Percentiles rank a stretch among this genome's conserved stretches.
These are phyloP conservation scores for Ramularia collo-cygni DNA, from an alignment of 2,329 filamentous ascomycete genomes.

Conservation along the genomic window DNA sequence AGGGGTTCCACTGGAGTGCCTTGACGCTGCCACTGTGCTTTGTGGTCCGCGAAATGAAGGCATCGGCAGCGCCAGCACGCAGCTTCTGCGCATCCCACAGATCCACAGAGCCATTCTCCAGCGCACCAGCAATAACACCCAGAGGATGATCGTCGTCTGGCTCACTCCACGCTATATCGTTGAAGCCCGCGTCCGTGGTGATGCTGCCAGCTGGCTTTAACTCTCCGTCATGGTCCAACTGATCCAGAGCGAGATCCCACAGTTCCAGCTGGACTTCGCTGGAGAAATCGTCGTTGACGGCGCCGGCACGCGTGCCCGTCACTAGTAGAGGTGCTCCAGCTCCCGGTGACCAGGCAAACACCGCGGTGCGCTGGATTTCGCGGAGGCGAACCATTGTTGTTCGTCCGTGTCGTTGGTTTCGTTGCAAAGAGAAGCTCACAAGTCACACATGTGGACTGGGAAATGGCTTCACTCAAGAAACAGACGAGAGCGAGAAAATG, in stretches of 20 bases:
- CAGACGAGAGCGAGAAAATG: no score
- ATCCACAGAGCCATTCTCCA: slow-evolving; percentile 90
- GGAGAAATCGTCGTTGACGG: slow-evolving; percentile 94
- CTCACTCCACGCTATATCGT: slow-evolving; percentile 91
- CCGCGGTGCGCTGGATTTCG: slow-evolving; percentile 93
- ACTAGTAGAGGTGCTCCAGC: slow-evolving; percentile 73
- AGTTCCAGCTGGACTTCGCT: slow-evolving; percentile 94
- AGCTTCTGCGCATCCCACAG: slow-evolving; percentile 83
- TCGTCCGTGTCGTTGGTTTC: slow-evolving; percentile 15
- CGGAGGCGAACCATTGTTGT: slow-evolving; percentile 81
- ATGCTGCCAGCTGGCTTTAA: slow-evolving; percentile 79
- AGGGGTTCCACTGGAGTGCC: slow-evolving; percentile 91
- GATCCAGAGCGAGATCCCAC: slow-evolving; percentile 86
- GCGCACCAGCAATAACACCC: slow-evolving; percentile 88
- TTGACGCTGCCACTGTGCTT: slow-evolving; percentile 94
- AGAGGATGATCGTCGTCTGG: slow-evolving; percentile 69
- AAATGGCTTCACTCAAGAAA: no score
- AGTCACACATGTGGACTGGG: slow-evolving; percentile 3
- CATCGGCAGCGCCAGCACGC: slow-evolving; percentile 49
- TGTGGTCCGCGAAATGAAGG: slow-evolving; percentile 76
- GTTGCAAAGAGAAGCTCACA: slow-evolving; percentile 3
- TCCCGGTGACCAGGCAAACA: slow-evolving; percentile 92
- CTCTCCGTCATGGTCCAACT: slow-evolving; percentile 67
- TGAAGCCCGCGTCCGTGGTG: slow-evolving; percentile 87
- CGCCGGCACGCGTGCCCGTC: slow-evolving; percentile 89